Percentiles rank a stretch among this genome's conserved stretches.
Conservation (phyloP, 768 basidiomycete genomes). For the Lactarius pseudohatsudake region DNA sequence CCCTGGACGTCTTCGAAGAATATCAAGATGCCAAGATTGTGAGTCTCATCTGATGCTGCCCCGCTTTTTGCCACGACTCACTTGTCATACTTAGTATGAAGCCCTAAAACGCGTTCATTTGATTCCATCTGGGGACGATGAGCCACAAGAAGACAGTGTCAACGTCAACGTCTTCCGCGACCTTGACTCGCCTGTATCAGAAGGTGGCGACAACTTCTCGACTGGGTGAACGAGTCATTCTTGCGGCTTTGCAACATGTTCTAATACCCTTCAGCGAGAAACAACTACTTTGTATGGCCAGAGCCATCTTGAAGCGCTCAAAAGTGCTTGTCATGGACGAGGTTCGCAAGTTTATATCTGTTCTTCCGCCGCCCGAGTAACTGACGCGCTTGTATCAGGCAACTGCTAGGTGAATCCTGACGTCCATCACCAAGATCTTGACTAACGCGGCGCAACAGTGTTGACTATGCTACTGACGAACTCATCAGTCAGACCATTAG, state of each 20-base stretch:
- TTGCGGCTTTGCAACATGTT: constrained; percentile 3
- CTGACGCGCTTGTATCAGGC: constrained; percentile 43
- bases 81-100: constrained; percentile 54
- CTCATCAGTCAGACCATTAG: constrained; percentile 79
- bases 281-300: constrained; percentile 86
- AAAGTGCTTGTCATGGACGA: constrained; percentile 86
- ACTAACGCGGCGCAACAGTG: constrained; percentile 40
- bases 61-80: constrained; percentile 10
- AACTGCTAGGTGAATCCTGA: constrained; percentile 53
- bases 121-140: constrained; percentile 57
- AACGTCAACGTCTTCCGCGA: constrained; percentile 78
- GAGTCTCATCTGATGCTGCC: constrained; percentile 31
- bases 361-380: background rate
- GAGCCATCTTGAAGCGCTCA: constrained; percentile 77
- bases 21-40: constrained; percentile 84
- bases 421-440: background rate
- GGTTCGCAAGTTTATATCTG: constrained; percentile 36
- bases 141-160: constrained; percentile 47
- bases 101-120: constrained; percentile 82
- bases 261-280: constrained; percentile 53
- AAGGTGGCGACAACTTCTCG: constrained; percentile 89
- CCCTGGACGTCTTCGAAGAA: constrained; percentile 83
- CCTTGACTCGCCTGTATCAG: constrained; percentile 70
- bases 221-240: constrained; percentile 53
- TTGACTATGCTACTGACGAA: constrained; percentile 88